Conservation (phyloP, 768 basidiomycete species). For the Boletus vinaceobasis region DNA sequence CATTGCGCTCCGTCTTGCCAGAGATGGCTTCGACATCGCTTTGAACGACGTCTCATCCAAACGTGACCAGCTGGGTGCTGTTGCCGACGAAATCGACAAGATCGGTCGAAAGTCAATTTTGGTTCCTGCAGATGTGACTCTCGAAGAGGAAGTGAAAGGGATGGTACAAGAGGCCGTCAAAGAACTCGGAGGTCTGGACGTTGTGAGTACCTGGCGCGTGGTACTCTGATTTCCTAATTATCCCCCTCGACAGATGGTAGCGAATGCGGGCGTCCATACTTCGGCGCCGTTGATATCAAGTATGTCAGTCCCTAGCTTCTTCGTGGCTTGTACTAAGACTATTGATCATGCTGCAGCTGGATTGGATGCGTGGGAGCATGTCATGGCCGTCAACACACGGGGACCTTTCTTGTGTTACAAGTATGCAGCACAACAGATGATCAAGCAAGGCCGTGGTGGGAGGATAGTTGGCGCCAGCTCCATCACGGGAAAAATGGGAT, state of each 20-base stretch:
- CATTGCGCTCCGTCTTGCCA: slow-evolving; percentile 16
- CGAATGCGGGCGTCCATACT: slow-evolving; percentile 4
- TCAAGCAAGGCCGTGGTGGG: slow-evolving; percentile 45
- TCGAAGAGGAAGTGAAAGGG: neutral
- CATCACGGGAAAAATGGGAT: neutral
- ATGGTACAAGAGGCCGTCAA: neutral
- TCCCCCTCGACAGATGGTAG: slow-evolving; percentile 6
- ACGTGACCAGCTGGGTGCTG: neutral
- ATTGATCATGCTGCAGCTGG: neutral
- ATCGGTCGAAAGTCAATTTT: slow-evolving; percentile 12
- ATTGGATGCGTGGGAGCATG: neutral
- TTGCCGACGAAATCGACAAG: slow-evolving; percentile 8
- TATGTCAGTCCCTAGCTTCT: neutral
- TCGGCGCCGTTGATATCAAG: neutral
- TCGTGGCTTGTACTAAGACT: neutral
- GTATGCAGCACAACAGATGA: slow-evolving; percentile 59
- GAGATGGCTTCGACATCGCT: slow-evolving; percentile 25
- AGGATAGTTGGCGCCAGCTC: slow-evolving; percentile 45
- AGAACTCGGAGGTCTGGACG: slow-evolving; percentile 1
- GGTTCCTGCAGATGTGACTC: slow-evolving; percentile 11
- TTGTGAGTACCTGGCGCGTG: neutral
- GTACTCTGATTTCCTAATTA: neutral
- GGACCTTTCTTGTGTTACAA: slow-evolving; percentile 61
- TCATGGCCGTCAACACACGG: slow-evolving; percentile 41
- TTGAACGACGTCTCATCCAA: slow-evolving; percentile 26